These are phyloP conservation scores for Podosphaera leucotricha DNA, from an alignment of 2,329 filamentous ascomycete genomes.

Conservation along the genomic window DNA sequence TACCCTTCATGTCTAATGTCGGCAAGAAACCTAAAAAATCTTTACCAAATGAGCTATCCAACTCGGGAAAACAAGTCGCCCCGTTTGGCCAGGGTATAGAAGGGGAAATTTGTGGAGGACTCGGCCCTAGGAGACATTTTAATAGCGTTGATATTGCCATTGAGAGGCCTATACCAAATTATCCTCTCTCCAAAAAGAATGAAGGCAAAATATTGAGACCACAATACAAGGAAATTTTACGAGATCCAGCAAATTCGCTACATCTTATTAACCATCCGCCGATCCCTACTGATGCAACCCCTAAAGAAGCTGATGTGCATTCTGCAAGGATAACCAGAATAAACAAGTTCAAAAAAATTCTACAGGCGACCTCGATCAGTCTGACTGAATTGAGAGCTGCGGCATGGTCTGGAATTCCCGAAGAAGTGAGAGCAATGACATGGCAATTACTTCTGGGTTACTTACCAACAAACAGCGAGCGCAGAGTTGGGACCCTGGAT, in stretches of 20 bases:
- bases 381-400: slow-evolving; percentile 60
- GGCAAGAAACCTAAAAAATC: slow-evolving; percentile 40
- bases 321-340: slow-evolving; percentile 78
- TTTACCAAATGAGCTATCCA: slow-evolving; percentile 4
- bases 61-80: slow-evolving; percentile 5
- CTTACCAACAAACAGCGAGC: slow-evolving; percentile 85
- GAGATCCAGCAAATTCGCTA: slow-evolving; percentile 73
- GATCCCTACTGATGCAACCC: slow-evolving; percentile 44
- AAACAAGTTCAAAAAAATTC: slow-evolving; percentile 92
- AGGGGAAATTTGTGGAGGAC: slow-evolving; percentile 15
- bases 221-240: slow-evolving; percentile 90
- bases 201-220: slow-evolving; percentile 91
- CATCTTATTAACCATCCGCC: slow-evolving; percentile 81
- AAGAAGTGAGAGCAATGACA: slow-evolving; percentile 94
- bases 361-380: slow-evolving; percentile 78
- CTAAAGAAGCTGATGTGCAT: slow-evolving; percentile 68
- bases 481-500: slow-evolving; percentile 71
- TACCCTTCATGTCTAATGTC: slow-evolving; percentile 83
- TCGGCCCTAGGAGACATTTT: slow-evolving; percentile 35
- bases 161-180: slow-evolving; percentile 59
- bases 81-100: slow-evolving; percentile 19
- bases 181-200: slow-evolving; percentile 68
- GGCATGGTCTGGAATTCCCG: slow-evolving; percentile 85
- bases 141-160: slow-evolving; percentile 89
- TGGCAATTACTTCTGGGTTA: slow-evolving; percentile 94